Percentiles rank a stretch among this genome's conserved stretches.
These are phyloP conservation scores for Chytriomyces sp. DNA, from an alignment of 192 early-diverging fungal genomes.

Conservation along the genomic window DNA sequence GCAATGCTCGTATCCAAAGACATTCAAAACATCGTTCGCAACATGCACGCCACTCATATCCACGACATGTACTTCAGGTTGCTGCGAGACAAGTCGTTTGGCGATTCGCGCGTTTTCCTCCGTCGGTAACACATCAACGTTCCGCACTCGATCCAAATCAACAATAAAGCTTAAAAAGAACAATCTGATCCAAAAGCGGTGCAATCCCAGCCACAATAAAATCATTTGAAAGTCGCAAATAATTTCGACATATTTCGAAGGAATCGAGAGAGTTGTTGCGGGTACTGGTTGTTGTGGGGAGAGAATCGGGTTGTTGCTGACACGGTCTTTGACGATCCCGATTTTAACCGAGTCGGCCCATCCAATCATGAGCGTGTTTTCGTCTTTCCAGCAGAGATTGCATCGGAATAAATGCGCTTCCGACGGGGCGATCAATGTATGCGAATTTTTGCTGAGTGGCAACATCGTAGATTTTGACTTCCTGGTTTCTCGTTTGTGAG, in stretches of 20 bases:
- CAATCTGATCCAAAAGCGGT: slow-evolving; percentile 70
- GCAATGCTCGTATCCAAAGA: slow-evolving; percentile 84
- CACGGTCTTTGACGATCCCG: slow-evolving; percentile 69
- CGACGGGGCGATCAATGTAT: slow-evolving; percentile 78
- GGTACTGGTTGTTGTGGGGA: slow-evolving; percentile 20
- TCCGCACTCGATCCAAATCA: slow-evolving; percentile 58
- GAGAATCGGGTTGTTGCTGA: too few relatives aligned
- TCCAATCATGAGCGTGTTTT: slow-evolving; percentile 80
- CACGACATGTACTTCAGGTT: slow-evolving; percentile 92
- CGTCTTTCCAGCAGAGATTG: slow-evolving; percentile 84
- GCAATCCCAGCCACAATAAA: slow-evolving; percentile 88
- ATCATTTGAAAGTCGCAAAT: slow-evolving; percentile 75
- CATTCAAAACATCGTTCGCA: slow-evolving; percentile 84
- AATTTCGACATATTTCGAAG: slow-evolving; percentile 64
- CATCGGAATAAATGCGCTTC: slow-evolving; percentile 87
- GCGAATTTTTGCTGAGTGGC: slow-evolving; percentile 74
- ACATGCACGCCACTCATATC: slow-evolving; percentile 79
- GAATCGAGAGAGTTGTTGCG: slow-evolving; percentile 51
- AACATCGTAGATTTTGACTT: slow-evolving; percentile 76
- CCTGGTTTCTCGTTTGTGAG: slow-evolving; percentile 21
- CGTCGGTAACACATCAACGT: slow-evolving; percentile 53
- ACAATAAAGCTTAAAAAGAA: slow-evolving; percentile 74
- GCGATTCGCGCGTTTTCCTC: slow-evolving; percentile 18
- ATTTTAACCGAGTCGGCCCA: slow-evolving; percentile 96
- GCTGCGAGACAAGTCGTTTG: slow-evolving; percentile 49